Evolutionary conservation across 2,329 filamentous ascomycete genomes (phyloP), one percentile per base, ranked within the genome.

Genomic region (Fusarium sp.): DNA sequence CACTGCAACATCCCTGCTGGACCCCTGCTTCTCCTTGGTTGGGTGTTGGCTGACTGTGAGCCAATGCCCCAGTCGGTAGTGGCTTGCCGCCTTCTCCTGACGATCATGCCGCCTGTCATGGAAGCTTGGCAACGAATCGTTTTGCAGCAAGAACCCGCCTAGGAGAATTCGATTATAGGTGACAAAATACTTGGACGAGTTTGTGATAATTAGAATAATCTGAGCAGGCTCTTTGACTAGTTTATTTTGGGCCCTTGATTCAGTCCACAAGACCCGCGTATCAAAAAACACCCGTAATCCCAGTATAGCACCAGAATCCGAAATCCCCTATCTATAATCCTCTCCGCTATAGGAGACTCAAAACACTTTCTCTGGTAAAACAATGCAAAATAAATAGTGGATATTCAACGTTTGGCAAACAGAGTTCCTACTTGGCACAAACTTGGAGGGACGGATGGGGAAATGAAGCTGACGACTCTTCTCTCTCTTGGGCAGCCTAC

Each of bases 81-180:
- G 66, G 71, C 64, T 65, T 70, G 57, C 60, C 65, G 60, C 70
- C 62, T 68, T 74, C 73, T 73, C 74, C 73, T 75, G 73, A 74
- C 61, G 71, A 75, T 74, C 73, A 58, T 61, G 57, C 63, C 37
- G 53, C 44, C 58, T 66, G 55, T 59, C 57, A 64, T 57, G 32
- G 41, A 64, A 64, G 67, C 67, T 73, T 74, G 64, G 69, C 59
- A 70, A 59, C 55, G 56, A 60, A 60, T 67, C 48, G 54, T 49
- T 61, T 50, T 60, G 50, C 27, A 58, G 66, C n/a, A 42, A 56
- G 37, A 65, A 40, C 20, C 44, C 37, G 30, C 30, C 30, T 30
- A 30, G 30, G 30, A 30, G 30, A 30, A 30, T 30, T 30, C 30
- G 30, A 30, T 30, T 10, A 11, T 30, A 30, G 30, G 30, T 30